A percentile compares a stretch with the other conserved stretches of the same genome.
phyloP scores from a whole-genome alignment of 2,329 filamentous ascomycete species.

The Colletotrichum spinosum region DNA sequence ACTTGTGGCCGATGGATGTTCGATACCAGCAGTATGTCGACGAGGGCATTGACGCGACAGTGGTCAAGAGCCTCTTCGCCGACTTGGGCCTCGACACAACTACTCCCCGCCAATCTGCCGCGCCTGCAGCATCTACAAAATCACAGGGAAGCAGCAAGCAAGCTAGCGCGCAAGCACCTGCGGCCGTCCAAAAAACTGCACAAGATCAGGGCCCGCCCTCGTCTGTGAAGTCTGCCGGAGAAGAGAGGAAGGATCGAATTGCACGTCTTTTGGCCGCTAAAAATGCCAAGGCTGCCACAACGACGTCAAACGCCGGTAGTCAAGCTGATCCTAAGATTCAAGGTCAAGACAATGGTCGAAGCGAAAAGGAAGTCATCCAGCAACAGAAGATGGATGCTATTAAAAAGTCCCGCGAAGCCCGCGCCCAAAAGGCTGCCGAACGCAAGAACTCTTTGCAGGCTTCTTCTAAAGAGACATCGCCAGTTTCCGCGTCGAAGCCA shows the following conservation, averaged over 20 bases:
- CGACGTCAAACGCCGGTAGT: slow-evolving; percentile 22
- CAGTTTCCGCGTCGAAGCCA: slow-evolving; percentile 1
- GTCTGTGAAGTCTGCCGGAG: slow-evolving; percentile 50
- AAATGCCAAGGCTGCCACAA: slow-evolving; percentile 60
- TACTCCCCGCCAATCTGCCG: slow-evolving; percentile 35
- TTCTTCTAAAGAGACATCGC: slow-evolving; percentile 18
- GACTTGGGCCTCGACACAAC: slow-evolving; percentile 71
- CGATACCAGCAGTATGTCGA: slow-evolving; percentile 79
- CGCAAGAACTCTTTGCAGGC: slow-evolving; percentile 28
- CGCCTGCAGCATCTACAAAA: slow-evolving; percentile 1
- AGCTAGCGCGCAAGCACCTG: neutral
- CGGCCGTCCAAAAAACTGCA: neutral
- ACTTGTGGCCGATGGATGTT: slow-evolving; percentile 74
- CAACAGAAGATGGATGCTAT: slow-evolving; percentile 84
- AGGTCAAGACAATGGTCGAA: slow-evolving; percentile 49
- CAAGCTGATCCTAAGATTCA: slow-evolving; percentile 2
- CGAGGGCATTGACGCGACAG: slow-evolving; percentile 74
- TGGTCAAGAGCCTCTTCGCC: slow-evolving; percentile 74
- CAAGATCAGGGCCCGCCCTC: slow-evolving; percentile 11
- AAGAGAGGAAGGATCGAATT: slow-evolving; percentile 81
- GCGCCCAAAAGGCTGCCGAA: slow-evolving; percentile 48
- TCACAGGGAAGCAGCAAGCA: slow-evolving; percentile 5
- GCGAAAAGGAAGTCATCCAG: slow-evolving; percentile 78
- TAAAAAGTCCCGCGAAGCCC: slow-evolving; percentile 66
- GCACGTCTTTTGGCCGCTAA: slow-evolving; percentile 81